Base-by-base conservation (phyloP, 2,329 filamentous ascomycete genomes). In the Leptosphaerulina australis region DNA sequence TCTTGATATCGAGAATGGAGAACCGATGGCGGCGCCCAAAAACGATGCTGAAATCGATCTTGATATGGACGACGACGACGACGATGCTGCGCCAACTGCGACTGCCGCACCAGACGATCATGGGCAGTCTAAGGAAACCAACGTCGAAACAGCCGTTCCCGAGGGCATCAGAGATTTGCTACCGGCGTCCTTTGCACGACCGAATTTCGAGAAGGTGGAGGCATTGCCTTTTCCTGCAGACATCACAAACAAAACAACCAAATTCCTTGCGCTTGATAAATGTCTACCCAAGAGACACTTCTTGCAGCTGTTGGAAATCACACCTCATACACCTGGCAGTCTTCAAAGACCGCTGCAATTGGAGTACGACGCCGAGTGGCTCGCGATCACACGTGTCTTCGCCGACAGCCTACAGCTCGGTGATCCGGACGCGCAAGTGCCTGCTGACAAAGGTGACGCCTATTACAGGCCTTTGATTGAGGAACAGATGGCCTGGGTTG, bases 231-330 rank as follows among this genome's bases (percentile, higher is more conserved):
- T 88, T 12, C 91, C 91, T 0, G 68, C 81, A 0, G 82, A 79
- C 0, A 95, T 97, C 55, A 83, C 81, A 2, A 97, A 97, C 76
- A 88, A 81, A 15, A 80, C 81, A 4, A 95, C 93, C 2, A 81
- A 86, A 10, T 99, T 99, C 72, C 80, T 99, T 9, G 89, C 94
- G 0, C 79, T 99, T 2, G 93, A 97, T 74, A 99, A 99, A 73
- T 96, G 91, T 65, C 81, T 93, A 31, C 88, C 88, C 0, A 81
- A 86, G 14, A 84, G 88, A 11, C 83, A 91, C 53, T 97, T 93
- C 67, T 79, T 99, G 2, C 91, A 97, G 62, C 78, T 97, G 2
- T 77, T 88, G 25, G 82, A 88, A 24, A 57, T 69, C n/a, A 56
- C 62, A 9, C 58, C 65, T 15, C 56, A 64, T n/a, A 35, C 40